These are phyloP conservation scores for Fraxinus velutina DNA, from an alignment of 305 asterid species.

Conservation along the genomic window DNA sequence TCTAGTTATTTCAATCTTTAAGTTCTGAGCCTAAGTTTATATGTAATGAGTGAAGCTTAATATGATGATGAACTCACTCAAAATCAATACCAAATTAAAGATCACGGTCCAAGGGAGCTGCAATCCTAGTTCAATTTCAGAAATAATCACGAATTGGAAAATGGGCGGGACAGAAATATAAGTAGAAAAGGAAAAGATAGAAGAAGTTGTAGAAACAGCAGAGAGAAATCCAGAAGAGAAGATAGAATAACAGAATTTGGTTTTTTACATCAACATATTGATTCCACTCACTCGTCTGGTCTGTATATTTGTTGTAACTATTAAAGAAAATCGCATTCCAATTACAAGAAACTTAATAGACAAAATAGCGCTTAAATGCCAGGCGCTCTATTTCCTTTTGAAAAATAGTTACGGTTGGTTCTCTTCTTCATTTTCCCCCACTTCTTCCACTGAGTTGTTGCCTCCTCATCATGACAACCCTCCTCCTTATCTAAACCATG, in stretches of 20 bases:
- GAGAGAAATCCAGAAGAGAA: neutral
- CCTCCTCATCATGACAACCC: neutral
- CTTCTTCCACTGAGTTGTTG: neutral
- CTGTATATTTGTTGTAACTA: neutral
- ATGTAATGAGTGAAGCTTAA: neutral
- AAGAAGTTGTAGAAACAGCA: neutral
- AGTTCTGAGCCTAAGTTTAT: neutral
- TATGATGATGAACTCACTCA: neutral
- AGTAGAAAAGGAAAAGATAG: neutral
- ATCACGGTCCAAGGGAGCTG: neutral
- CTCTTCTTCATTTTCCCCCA: neutral
- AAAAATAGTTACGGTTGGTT: neutral
- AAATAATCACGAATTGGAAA: neutral
- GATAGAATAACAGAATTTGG: neutral
- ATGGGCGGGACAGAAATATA: neutral
- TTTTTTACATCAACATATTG: neutral
- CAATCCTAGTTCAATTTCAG: neutral
- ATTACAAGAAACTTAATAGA: too few species aligned
- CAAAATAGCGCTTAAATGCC: neutral
- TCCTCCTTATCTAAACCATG: neutral
- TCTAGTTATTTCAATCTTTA: neutral
- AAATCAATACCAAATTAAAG: neutral
- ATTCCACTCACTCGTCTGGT: neutral
- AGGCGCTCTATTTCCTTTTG: neutral
- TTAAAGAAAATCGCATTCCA: too few species aligned